Conservation (phyloP, 2,329 filamentous ascomycete species). For the Rhexocercosporidium sp. region DNA sequence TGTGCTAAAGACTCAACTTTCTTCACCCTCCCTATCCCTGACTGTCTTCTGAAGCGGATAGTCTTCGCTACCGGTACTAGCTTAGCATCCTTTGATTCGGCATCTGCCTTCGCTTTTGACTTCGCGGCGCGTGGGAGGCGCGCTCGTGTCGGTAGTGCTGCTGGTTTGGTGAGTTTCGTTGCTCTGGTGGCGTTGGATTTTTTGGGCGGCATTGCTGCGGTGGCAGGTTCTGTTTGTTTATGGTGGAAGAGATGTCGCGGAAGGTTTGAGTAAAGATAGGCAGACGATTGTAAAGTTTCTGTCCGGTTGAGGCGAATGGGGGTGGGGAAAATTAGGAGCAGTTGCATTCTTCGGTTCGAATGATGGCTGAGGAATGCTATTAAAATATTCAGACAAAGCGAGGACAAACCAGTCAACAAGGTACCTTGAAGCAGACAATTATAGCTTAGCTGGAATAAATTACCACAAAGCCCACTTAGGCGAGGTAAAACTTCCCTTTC, state of each 20-base stretch:
- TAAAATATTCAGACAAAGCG: neutral
- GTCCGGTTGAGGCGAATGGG: too few species aligned
- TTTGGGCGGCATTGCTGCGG: neutral
- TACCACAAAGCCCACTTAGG: constrained; percentile 1
- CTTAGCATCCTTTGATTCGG: neutral
- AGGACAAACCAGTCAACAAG: too few species aligned
- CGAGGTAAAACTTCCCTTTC: neutral
- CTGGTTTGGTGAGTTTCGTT: neutral
- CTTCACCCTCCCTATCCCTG: too few species aligned
- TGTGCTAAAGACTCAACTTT: too few species aligned
- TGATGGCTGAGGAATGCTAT: neutral
- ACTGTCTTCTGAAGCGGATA: too few species aligned
- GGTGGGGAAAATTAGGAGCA: neutral
- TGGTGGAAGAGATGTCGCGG: too few species aligned
- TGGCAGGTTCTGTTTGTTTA: neutral
- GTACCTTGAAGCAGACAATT: neutral
- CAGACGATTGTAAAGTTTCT: too few species aligned
- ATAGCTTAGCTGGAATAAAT: too few species aligned
- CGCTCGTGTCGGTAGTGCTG: neutral
- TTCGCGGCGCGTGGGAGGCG: neutral
- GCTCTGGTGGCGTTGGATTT: neutral
- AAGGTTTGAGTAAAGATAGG: too few species aligned
- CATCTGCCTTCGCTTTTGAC: neutral
- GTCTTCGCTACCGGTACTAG: too few species aligned
- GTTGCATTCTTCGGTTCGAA: neutral